Evolutionary conservation across 179 eudicot genomes (phyloP).

Genomic region (Carnegiea gigantea): DNA sequence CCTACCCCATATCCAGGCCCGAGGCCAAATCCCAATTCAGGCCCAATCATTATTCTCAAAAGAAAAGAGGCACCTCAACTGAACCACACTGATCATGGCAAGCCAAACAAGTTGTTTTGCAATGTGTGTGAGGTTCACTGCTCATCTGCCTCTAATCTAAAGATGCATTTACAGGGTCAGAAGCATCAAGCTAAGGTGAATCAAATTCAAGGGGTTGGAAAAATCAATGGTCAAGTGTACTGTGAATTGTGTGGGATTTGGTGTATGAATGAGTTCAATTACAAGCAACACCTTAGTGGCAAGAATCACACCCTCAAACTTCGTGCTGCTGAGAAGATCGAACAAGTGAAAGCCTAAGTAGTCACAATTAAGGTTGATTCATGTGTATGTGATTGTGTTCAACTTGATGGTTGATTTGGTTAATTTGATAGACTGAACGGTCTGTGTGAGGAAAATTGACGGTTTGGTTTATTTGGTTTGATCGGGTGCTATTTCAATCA

Average conservation of each 20-base stretch:
- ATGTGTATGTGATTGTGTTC: too few relatives aligned
- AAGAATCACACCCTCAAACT: slow-evolving; percentile 32
- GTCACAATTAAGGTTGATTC: background rate
- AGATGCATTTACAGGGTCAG: slow-evolving; percentile 49
- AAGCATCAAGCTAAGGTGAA: slow-evolving; percentile 43
- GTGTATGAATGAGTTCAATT: slow-evolving; percentile 40
- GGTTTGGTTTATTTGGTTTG: too few relatives aligned
- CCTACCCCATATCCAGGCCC: background rate
- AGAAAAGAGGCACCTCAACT: slow-evolving; percentile 30
- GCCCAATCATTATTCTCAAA: slow-evolving; percentile 17
- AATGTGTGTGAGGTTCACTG: slow-evolving; percentile 43
- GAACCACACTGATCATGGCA: background rate
- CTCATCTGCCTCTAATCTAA: slow-evolving; percentile 29
- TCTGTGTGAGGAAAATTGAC: too few relatives aligned
- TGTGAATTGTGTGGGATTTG: slow-evolving; percentile 42
- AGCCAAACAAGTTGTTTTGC: slow-evolving; percentile 29
- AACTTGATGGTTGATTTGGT: too few relatives aligned
- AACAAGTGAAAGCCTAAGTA: background rate
- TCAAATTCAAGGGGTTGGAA: background rate
- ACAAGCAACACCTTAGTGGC: slow-evolving; percentile 42
- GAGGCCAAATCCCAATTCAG: slow-evolving; percentile 5
- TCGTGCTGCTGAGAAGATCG: background rate
- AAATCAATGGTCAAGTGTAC: background rate
- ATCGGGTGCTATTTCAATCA: too few relatives aligned
- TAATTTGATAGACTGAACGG: too few relatives aligned